phyloP scores from a whole-genome alignment of 257 asterid species.

The Ligustrum vulgare region DNA sequence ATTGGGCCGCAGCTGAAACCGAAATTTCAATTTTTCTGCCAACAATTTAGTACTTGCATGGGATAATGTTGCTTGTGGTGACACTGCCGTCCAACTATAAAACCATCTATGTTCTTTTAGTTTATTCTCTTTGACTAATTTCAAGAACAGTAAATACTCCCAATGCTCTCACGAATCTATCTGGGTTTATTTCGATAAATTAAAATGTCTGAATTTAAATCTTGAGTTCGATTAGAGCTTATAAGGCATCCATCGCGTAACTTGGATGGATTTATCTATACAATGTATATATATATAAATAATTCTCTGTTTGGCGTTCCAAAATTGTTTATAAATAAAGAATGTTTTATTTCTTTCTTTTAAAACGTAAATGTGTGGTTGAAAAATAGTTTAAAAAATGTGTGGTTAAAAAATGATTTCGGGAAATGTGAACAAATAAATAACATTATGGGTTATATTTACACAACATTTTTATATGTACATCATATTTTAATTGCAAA shows the following conservation, averaged over 20 bases:
- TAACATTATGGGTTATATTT: no score
- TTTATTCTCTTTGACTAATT: neutral
- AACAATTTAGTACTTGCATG: conserved; percentile 3
- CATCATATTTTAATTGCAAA: no score
- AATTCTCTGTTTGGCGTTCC: no score
- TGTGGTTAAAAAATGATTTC: no score
- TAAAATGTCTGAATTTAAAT: neutral
- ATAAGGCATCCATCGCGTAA: neutral
- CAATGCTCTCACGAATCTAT: neutral
- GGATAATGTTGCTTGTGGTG: conserved; percentile 24
- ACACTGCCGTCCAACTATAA: neutral
- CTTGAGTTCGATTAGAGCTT: neutral
- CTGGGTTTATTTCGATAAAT: neutral
- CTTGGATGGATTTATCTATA: no score
- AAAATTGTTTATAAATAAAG: no score
- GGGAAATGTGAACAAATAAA: no score
- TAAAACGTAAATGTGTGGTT: no score
- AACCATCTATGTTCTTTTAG: neutral
- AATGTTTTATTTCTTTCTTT: no score
- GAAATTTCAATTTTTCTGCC: neutral
- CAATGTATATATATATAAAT: no score
- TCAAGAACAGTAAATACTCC: neutral
- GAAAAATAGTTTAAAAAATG: no score
- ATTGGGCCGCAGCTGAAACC: neutral
- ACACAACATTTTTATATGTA: no score